Evolutionary conservation across 768 basidiomycete species (phyloP).

Genomic region (Lactarius quietus): DNA sequence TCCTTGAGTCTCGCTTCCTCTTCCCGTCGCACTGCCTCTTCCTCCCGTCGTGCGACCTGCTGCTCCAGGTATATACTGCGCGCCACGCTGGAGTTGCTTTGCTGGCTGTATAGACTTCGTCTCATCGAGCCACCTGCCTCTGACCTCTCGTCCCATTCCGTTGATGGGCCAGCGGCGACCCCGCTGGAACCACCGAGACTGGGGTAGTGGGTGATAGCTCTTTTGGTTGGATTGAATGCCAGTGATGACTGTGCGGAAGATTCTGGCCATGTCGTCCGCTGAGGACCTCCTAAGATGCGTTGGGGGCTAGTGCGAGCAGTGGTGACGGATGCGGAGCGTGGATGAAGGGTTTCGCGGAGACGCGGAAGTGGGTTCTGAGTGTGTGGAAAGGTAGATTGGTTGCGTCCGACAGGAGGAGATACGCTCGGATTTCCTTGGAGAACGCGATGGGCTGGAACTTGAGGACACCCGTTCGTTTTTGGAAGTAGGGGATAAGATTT

Average conservation of each 20-base stretch:
- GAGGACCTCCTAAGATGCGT: not conserved
- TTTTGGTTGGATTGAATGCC: not conserved
- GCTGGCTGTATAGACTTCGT: slow-evolving; percentile 10
- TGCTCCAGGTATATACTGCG: not conserved
- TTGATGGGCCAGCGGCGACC: too few species aligned
- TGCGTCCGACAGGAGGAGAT: not conserved
- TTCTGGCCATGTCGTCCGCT: slow-evolving; percentile 12
- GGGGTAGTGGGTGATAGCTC: too few species aligned
- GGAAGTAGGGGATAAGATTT: not conserved
- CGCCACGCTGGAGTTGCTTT: slow-evolving; percentile 1
- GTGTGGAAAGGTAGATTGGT: not conserved
- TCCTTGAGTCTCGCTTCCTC: not conserved
- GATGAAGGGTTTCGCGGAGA: not conserved
- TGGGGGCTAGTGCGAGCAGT: not conserved
- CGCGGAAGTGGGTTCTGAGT: not conserved
- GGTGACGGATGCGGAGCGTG: not conserved
- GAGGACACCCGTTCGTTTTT: not conserved
- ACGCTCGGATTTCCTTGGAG: not conserved
- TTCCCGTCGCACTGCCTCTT: not conserved
- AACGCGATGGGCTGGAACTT: not conserved
- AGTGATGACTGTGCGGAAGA: not conserved
- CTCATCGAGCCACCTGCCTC: not conserved
- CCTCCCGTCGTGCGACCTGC: too few species aligned
- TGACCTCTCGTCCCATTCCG: slow-evolving; percentile 1
- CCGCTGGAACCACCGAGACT: too few species aligned